Conservation (phyloP, 495 filamentous ascomycete species). For the Penicillium diatomitis region DNA sequence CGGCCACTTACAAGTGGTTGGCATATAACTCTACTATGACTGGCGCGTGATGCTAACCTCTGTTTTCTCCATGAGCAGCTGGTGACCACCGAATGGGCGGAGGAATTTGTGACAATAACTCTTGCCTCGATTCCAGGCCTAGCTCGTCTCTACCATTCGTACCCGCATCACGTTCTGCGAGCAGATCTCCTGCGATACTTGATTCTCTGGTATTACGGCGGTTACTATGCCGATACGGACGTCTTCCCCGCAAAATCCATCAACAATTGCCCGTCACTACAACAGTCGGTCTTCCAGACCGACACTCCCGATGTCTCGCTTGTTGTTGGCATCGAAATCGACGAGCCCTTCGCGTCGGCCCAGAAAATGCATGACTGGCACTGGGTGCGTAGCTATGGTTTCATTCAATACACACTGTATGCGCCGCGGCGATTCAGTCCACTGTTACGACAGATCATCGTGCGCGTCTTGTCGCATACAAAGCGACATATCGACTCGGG, state of each 20-base stretch:
- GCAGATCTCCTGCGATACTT: slow-evolving; percentile 44
- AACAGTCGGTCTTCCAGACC: slow-evolving; percentile 11
- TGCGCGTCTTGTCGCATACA: slow-evolving; percentile 30
- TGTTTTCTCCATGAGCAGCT: slow-evolving; percentile 10
- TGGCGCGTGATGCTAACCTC: background rate
- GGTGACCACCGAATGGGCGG: slow-evolving; percentile 20
- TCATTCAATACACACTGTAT: slow-evolving; percentile 35
- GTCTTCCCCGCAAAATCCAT: slow-evolving; percentile 24
- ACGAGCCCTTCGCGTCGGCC: slow-evolving; percentile 30
- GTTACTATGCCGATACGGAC: slow-evolving; percentile 44
- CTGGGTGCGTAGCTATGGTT: slow-evolving; percentile 31
- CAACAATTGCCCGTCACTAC: slow-evolving; percentile 22
- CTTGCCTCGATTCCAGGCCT: slow-evolving; percentile 25
- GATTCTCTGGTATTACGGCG: slow-evolving; percentile 39
- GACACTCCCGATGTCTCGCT: slow-evolving; percentile 23
- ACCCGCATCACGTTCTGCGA: slow-evolving; percentile 30
- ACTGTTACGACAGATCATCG: slow-evolving; percentile 24
- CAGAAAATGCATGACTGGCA: slow-evolving; percentile 29
- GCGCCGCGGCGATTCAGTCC: slow-evolving; percentile 35
- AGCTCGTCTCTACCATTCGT: slow-evolving; percentile 19
- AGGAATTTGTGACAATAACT: slow-evolving; percentile 19
- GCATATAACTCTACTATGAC: too few relatives aligned
- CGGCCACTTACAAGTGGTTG: too few relatives aligned
- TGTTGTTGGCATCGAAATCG: slow-evolving; percentile 32
- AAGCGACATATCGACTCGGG: slow-evolving; percentile 16